Percentiles rank a stretch among this genome's conserved stretches.
These are phyloP conservation scores for Wallemia hederae DNA, from an alignment of 1,284 basidiomycete genomes.

Conservation along the genomic window DNA sequence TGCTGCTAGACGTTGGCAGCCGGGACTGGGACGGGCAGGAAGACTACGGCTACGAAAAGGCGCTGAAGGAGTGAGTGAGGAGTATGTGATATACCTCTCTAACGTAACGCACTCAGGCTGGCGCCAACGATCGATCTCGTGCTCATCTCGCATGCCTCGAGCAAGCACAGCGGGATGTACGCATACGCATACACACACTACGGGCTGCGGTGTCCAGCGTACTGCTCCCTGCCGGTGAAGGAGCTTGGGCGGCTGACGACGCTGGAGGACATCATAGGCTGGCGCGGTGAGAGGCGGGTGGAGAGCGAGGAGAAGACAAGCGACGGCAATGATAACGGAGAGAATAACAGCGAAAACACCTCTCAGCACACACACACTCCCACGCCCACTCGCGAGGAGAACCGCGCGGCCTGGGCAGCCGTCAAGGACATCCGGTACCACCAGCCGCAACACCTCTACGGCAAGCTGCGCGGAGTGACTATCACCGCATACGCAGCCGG, in stretches of 20 bases:
- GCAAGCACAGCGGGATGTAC: constrained; percentile 63
- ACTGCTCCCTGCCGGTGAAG: constrained; percentile 80
- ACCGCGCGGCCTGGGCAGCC: constrained; percentile 79
- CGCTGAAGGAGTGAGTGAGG: constrained; percentile 8
- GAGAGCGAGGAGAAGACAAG: constrained; percentile 14
- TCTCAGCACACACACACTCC: constrained; percentile 8
- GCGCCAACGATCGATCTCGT: constrained; percentile 55
- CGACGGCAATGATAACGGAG: constrained; percentile 1
- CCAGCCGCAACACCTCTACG: constrained; percentile 79
- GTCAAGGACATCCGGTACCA: constrained; percentile 80
- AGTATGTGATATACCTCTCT: neutral
- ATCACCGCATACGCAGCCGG: constrained; percentile 90
- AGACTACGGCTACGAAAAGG: constrained; percentile 4
- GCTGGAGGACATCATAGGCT: constrained; percentile 48
- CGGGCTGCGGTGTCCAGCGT: constrained; percentile 72
- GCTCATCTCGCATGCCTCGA: constrained; percentile 72
- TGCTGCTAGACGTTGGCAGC: constrained; percentile 71
- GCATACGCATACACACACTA: constrained; percentile 66
- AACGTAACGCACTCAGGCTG: constrained; percentile 19
- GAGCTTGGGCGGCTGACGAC: constrained; percentile 81
- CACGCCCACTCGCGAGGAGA: constrained; percentile 47
- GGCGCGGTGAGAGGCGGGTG: constrained; percentile 44
- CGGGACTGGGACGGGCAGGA: constrained; percentile 12
- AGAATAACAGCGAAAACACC: constrained; percentile 3
- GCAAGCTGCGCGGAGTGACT: constrained; percentile 66